Percentiles rank a stretch among this genome's conserved stretches.
phyloP scores from a whole-genome alignment of 108 stramenopile genomes.

The Cyclotella cryptica region DNA sequence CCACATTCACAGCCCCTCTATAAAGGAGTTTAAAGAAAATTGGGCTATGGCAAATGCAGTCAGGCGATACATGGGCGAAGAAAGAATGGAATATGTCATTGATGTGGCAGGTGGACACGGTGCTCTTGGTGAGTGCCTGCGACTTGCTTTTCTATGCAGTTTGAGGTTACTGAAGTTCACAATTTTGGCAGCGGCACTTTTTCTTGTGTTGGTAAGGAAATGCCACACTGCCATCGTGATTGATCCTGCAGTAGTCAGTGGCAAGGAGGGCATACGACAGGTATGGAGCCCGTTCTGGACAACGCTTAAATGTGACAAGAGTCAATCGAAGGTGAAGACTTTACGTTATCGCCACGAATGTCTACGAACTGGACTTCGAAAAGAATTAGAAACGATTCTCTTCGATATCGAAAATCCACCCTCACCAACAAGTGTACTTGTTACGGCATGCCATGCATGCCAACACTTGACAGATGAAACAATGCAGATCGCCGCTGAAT shows the following conservation, averaged over 20 bases:
- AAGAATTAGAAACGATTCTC: conserved; percentile 59
- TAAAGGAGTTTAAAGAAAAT: conserved; percentile 83
- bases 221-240: conserved; percentile 60
- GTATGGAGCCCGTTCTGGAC: conserved; percentile 62
- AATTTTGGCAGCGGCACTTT: conserved; percentile 59
- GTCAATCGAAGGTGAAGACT: conserved; percentile 28
- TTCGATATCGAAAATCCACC: neutral
- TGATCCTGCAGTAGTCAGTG: conserved; percentile 66
- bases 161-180: neutral
- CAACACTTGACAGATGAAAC: conserved; percentile 83
- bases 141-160: neutral
- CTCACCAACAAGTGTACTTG: conserved; percentile 48
- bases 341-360: conserved; percentile 79
- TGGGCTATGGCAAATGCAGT: conserved; percentile 78
- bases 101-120: conserved; percentile 88
- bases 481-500: conserved; percentile 63
- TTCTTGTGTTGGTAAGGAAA: conserved; percentile 62
- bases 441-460: conserved; percentile 86
- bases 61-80: conserved; percentile 37
- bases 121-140: conserved; percentile 47
- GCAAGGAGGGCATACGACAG: conserved; percentile 52
- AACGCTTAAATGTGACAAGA: neutral
- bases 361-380: conserved; percentile 69
- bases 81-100: conserved; percentile 57
- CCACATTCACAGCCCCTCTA: conserved; percentile 57